Conservation (phyloP, 306 rosid genomes). For the Cucurbita pepo region DNA sequence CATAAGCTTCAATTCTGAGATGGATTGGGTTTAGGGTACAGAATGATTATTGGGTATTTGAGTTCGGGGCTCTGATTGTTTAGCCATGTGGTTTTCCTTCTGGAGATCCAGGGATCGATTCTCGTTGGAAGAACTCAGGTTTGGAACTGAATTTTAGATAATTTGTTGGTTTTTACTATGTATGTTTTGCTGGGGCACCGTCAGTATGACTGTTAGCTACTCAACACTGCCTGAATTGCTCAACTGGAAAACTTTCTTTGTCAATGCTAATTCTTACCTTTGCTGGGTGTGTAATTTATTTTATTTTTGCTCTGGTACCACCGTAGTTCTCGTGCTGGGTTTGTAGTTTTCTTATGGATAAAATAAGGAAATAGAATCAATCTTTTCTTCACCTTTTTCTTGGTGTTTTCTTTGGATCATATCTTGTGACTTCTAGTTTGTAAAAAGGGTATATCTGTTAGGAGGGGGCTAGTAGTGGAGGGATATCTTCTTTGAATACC, state of each 20-base stretch:
- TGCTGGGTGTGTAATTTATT: not conserved
- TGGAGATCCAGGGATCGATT: slow-evolving; percentile 89
- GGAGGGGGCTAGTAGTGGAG: not conserved
- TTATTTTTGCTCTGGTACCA: not conserved
- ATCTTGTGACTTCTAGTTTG: not conserved
- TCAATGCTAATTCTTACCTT: not conserved
- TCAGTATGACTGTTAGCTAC: not conserved
- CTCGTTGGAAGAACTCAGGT: slow-evolving; percentile 85
- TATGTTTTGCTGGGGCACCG: not conserved
- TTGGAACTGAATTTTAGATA: not conserved
- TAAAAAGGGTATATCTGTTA: not conserved
- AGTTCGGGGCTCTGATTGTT: slow-evolving; percentile 24
- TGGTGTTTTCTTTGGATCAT: not conserved
- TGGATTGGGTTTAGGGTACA: not conserved
- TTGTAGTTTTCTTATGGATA: not conserved
- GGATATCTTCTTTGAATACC: not conserved
- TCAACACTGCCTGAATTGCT: not conserved
- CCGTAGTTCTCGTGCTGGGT: not conserved
- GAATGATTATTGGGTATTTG: slow-evolving; percentile 16
- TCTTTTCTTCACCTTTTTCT: not conserved
- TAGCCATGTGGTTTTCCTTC: slow-evolving; percentile 77
- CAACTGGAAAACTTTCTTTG: not conserved
- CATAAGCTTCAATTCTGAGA: not conserved
- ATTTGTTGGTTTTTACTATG: not conserved
- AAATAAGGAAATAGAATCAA: not conserved